Evolutionary conservation across 495 filamentous ascomycete species (phyloP).

Genomic region (Xylaria bambusicola): DNA sequence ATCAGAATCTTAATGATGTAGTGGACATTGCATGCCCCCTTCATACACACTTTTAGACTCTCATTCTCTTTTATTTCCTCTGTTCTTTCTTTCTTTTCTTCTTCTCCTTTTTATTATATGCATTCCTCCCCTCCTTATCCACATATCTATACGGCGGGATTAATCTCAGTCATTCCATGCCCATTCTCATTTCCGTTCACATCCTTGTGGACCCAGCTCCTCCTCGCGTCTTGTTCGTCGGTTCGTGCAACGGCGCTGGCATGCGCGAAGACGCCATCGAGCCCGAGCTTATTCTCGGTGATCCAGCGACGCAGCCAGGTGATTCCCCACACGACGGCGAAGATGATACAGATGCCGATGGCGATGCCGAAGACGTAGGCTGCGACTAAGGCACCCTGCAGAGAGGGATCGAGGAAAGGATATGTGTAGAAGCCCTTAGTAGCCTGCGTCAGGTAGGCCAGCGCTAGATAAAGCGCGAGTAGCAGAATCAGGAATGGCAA

Average conservation of each 20-base stretch:
- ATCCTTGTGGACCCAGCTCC: background rate
- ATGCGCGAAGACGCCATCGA: conserved; percentile 43
- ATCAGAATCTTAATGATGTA: too few relatives aligned
- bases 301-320: conserved; percentile 50
- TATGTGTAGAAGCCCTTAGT: conserved; percentile 76
- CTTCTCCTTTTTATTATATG: too few relatives aligned
- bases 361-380: conserved; percentile 66
- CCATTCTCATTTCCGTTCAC: background rate
- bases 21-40: too few relatives aligned
- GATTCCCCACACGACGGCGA: conserved; percentile 53
- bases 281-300: conserved; percentile 54
- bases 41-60: too few relatives aligned
- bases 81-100: too few relatives aligned
- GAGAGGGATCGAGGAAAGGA: conserved; percentile 64
- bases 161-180: background rate
- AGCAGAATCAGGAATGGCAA: conserved; percentile 60
- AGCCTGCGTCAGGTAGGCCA: conserved; percentile 72
- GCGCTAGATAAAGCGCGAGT: conserved; percentile 67
- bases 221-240: too few relatives aligned
- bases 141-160: too few relatives aligned
- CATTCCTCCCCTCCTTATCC: background rate
- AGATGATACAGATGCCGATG: conserved; percentile 63
- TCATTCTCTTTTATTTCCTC: too few relatives aligned
- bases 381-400: conserved; percentile 44
- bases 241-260: background rate